phyloP scores from a whole-genome alignment of 2,329 filamentous ascomycete species.

The Didymella keratinophila region DNA sequence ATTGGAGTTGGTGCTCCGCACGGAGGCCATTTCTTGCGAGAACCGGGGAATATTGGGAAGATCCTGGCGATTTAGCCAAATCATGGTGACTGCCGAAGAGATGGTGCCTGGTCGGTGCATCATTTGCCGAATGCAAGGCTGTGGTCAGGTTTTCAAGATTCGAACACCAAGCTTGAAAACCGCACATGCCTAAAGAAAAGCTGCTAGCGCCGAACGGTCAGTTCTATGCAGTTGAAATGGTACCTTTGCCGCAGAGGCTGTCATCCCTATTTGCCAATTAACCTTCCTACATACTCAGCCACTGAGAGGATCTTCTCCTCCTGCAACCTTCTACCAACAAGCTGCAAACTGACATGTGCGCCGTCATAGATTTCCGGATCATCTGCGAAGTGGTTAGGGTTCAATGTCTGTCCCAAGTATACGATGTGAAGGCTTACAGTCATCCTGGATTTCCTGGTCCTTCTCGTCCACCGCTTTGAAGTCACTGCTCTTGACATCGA shows the following conservation, averaged over 20 bases:
- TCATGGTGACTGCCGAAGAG: neutral
- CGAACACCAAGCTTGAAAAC: neutral
- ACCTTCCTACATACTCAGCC: conserved; percentile 41
- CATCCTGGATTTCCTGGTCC: conserved; percentile 38
- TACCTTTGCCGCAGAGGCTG: neutral
- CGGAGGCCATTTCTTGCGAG: conserved; percentile 8
- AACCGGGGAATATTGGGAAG: conserved; percentile 9
- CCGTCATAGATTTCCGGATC: conserved; percentile 52
- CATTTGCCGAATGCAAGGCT: conserved; percentile 9
- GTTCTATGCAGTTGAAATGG: neutral
- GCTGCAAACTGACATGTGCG: conserved; percentile 48
- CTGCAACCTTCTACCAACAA: conserved; percentile 49
- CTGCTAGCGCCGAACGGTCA: neutral
- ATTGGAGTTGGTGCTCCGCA: conserved; percentile 2
- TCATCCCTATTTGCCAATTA: conserved; percentile 29
- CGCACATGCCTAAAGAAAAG: neutral
- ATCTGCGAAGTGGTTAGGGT: conserved; percentile 34
- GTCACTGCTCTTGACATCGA: conserved; percentile 36
- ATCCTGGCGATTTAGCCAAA: neutral
- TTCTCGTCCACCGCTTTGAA: conserved; percentile 39
- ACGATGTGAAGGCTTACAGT: conserved; percentile 34
- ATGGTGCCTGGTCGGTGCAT: neutral
- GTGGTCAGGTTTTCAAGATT: neutral
- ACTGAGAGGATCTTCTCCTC: conserved; percentile 52
- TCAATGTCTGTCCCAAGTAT: too few relatives aligned